A percentile compares a stretch with the other conserved stretches of the same genome.
Conservation (phyloP, 2,329 filamentous ascomycete species). For the Aspergillus glaucus region DNA sequence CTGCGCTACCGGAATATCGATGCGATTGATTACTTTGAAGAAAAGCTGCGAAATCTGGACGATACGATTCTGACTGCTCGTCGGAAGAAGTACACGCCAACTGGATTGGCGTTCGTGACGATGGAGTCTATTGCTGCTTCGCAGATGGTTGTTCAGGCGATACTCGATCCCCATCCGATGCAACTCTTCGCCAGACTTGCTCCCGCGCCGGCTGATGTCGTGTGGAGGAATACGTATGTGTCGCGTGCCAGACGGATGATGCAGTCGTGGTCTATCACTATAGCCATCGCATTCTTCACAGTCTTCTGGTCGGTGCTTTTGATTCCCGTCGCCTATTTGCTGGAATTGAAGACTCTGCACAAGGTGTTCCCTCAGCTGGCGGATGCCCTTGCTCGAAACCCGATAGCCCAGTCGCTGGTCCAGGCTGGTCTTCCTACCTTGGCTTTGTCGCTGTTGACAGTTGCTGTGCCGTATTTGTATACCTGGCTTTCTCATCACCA, state of each 20-base stretch:
- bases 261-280: slow-evolving; percentile 76
- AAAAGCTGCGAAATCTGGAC: slow-evolving; percentile 72
- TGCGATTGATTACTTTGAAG: slow-evolving; percentile 90
- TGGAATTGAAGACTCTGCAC: slow-evolving; percentile 75
- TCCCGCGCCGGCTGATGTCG: slow-evolving; percentile 83
- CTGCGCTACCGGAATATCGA: slow-evolving; percentile 69
- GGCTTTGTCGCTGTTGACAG: slow-evolving; percentile 77
- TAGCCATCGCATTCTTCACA: slow-evolving; percentile 74
- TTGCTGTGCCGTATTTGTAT: slow-evolving; percentile 88
- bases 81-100: slow-evolving; percentile 68
- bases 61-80: slow-evolving; percentile 65
- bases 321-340: slow-evolving; percentile 66
- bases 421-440: slow-evolving; percentile 83
- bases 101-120: slow-evolving; percentile 86
- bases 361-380: slow-evolving; percentile 66
- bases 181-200: slow-evolving; percentile 78
- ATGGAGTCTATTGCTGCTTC: slow-evolving; percentile 90
- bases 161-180: slow-evolving; percentile 83
- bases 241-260: slow-evolving; percentile 66
- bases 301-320: slow-evolving; percentile 84
- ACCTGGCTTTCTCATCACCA: slow-evolving; percentile 85
- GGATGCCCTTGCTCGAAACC: slow-evolving; percentile 59
- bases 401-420: slow-evolving; percentile 67
- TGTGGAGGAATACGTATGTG: slow-evolving; percentile 91
- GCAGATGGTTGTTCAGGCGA: slow-evolving; percentile 94